Evolutionary conservation across 768 basidiomycete genomes (phyloP).

Genomic region (Tylopilus sp.): DNA sequence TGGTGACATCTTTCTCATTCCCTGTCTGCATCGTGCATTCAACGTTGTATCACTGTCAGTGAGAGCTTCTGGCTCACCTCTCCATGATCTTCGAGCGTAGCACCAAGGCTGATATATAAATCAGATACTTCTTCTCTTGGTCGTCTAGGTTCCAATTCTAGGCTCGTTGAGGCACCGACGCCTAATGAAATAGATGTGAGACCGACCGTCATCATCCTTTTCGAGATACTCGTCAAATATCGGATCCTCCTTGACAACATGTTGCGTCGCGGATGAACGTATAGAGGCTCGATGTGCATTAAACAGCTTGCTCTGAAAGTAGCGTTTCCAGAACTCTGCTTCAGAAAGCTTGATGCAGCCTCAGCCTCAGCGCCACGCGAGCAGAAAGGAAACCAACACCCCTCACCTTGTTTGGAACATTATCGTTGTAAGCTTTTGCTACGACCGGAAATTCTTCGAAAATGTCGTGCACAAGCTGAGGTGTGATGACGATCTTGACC

Average conservation of each 20-base stretch:
- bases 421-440: conserved; percentile 86
- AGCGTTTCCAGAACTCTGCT: conserved; percentile 93
- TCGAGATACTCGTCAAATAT: conserved; percentile 98
- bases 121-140: conserved; percentile 65
- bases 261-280: conserved; percentile 77
- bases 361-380: conserved; percentile 6
- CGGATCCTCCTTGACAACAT: conserved; percentile 84
- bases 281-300: conserved; percentile 93
- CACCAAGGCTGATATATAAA: conserved; percentile 78
- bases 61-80: conserved; percentile 48
- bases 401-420: conserved; percentile 80
- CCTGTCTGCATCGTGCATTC: conserved; percentile 55
- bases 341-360: conserved; percentile 64
- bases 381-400: background rate
- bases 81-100: conserved; percentile 87
- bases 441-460: conserved; percentile 98
- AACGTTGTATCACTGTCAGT: background rate
- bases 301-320: conserved; percentile 95
- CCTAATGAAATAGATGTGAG: background rate
- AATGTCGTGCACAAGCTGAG: conserved; percentile 90
- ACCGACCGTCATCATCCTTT: conserved; percentile 87
- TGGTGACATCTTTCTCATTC: conserved; percentile 87
- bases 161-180: background rate
- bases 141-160: conserved; percentile 77
- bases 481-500: conserved; percentile 86